Evolutionary conservation across 495 filamentous ascomycete species (phyloP), one percentile per base, ranked within the genome.

Genomic region (Hyaloscypha finlandica): DNA sequence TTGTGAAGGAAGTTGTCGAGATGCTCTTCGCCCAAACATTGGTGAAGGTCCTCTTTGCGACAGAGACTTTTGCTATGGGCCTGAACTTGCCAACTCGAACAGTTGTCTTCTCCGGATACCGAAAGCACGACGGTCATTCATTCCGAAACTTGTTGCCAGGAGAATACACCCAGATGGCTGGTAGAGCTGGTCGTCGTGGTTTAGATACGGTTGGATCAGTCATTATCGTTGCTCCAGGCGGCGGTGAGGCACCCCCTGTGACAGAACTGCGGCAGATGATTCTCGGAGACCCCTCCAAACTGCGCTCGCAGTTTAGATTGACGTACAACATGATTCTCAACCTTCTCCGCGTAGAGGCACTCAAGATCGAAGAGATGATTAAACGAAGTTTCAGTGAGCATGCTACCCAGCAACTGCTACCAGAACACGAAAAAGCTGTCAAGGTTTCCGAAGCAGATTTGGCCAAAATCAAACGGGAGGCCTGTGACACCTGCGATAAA

Each of bases 291-390:
- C 95, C 95, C 37, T 96, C 92, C 55, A 98, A 97, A 81, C 86
- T 99, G 58, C 85, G 92, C 52, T 97, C 94, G 30, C 96, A 99
- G 74, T 99, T 99, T 82, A 86, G 95, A 66, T 83, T 99, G 51
- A 99, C 95, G 1, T 99, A 99, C 81, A 98, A 97, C 77, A 99
- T 99, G 95, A 99, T 99, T 51, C 82, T 99, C 54, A 99, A 98
- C 71, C 85, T 99, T 8, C 81, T 99, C 25, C 89, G 95, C 22
- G 95, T 99, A 20, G 95, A 99, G 78, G 96, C 95, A 8, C 79
- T 99, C 63, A 98, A 97, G 79, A 98, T 99, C 70, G 95, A 99
- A 77, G 95, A 99, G 78, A 99, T 99, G 95, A 99, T 99, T 80
- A 99, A 99, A 83, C 88, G 95, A 69, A 97, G 92, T 76, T 99